A percentile compares a stretch with the other conserved stretches of the same genome.
phyloP scores from a whole-genome alignment of 2,329 filamentous ascomycete species.

The Claviceps africana region DNA sequence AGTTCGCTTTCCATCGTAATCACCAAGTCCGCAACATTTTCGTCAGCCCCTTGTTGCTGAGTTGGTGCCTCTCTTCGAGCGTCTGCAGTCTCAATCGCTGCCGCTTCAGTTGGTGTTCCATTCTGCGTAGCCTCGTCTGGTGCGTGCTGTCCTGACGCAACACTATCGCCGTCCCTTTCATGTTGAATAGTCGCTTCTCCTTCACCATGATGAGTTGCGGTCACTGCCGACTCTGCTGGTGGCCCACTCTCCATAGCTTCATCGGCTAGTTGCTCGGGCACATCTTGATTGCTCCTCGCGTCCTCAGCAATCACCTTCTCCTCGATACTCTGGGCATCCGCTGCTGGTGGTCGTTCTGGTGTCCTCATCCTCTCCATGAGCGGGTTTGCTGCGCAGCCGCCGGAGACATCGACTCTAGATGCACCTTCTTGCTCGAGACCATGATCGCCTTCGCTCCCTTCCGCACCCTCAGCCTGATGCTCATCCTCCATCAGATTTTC shows the following conservation, averaged over 20 bases:
- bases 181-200: background rate
- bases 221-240: background rate
- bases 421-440: background rate
- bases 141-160: no score
- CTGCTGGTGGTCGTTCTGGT: background rate
- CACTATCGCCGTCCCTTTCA: no score
- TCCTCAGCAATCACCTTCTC: background rate
- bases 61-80: no score
- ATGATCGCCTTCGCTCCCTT: background rate
- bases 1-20: no score
- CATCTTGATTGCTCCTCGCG: background rate
- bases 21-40: no score
- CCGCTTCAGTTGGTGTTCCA: no score
- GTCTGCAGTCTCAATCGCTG: no score
- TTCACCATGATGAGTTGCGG: background rate
- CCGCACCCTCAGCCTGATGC: background rate
- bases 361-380: background rate
- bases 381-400: background rate
- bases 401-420: background rate
- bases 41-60: no score
- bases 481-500: background rate
- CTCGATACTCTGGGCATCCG: background rate
- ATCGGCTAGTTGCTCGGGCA: background rate
- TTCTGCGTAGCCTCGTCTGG: no score
- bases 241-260: background rate